Evolutionary conservation across 1,284 basidiomycete genomes (phyloP), one percentile per base, ranked within the genome.

Genomic region (Flammula alnicola): DNA sequence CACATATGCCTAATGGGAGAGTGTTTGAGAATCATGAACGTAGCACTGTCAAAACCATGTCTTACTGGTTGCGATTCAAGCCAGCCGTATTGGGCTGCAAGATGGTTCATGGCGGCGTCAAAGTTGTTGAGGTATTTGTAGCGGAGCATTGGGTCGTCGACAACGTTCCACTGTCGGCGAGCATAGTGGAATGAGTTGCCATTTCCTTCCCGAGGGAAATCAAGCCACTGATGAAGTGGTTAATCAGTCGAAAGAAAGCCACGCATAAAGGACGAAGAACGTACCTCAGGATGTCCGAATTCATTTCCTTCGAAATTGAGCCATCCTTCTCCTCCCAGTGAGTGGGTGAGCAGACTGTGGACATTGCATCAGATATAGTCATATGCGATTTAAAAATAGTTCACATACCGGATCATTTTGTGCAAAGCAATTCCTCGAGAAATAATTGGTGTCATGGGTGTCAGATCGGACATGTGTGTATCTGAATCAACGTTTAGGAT

Each of bases 241-340:
- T 43, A 40, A 47, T 40, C 37, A 32, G 23, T 10, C 2, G 27
- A 52, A n/a, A 29, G 23, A 40, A 4, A n/a, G 17, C 29, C 16
- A n/a, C n/a, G 22, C 11, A 39, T 16, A n/a, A 41, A 29, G 35
- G 42, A 35, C 38, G 47, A 22, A 43, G 38, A 32, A 37, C 29
- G 25, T 57, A 88, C 93, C 75, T 98, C 95, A 9, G 95, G 95
- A 67, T 98, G 95, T 33, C 95, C 95, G 63, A 98, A 98, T 67
- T 98, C 95, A 63, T 99, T 99, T 23, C 96, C 96, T 72, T 96
- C 95, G 54, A 99, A 99, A 72, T 97, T 98, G 54, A 99, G 80
- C 68, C 97, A 99, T 0, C 94, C 95, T 72, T 99, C 96, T 11
- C 96, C 96, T 19, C 96, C 96, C 16, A 99, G 79, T 0, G 93